Percentiles rank a stretch among this genome's conserved stretches.
Evolutionary conservation across 306 rosid genomes (phyloP).

Genomic region (Vicia sativa): DNA sequence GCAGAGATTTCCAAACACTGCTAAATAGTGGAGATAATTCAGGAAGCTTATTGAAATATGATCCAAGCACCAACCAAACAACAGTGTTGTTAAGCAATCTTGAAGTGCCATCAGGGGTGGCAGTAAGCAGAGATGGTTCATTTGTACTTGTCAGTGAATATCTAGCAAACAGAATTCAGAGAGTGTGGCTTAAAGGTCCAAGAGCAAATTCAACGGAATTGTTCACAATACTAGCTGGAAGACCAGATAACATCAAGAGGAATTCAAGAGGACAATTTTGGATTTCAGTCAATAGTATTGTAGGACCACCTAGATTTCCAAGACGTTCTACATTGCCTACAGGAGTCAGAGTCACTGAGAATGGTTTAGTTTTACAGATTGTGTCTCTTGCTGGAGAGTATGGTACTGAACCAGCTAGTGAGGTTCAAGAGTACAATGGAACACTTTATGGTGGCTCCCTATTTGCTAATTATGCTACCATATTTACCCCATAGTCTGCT

Average conservation of each 20-base stretch:
- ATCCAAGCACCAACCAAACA: conserved; percentile 43
- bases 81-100: conserved; percentile 45
- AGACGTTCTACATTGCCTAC: conserved; percentile 10
- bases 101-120: conserved; percentile 49
- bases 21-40: conserved; percentile 37
- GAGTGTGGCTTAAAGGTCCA: conserved; percentile 48
- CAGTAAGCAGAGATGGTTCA: conserved; percentile 43
- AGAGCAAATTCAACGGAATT: conserved; percentile 38
- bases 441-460: conserved; percentile 34
- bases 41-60: conserved; percentile 46
- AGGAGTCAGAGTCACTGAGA: conserved; percentile 27
- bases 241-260: conserved; percentile 45
- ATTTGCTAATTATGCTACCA: conserved; percentile 19
- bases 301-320: conserved; percentile 25
- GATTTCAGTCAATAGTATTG: conserved; percentile 38
- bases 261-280: conserved; percentile 39
- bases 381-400: conserved; percentile 32
- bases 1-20: conserved; percentile 38
- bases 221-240: conserved; percentile 31
- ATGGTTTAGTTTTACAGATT: conserved; percentile 10
- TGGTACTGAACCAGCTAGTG: conserved; percentile 38
- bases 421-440: conserved; percentile 49
- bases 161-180: conserved; percentile 37
- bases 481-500: conserved; percentile 18
- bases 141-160: conserved; percentile 48